These are phyloP conservation scores for Mycena amicta DNA, from an alignment of 768 basidiomycete species.

Conservation along the genomic window DNA sequence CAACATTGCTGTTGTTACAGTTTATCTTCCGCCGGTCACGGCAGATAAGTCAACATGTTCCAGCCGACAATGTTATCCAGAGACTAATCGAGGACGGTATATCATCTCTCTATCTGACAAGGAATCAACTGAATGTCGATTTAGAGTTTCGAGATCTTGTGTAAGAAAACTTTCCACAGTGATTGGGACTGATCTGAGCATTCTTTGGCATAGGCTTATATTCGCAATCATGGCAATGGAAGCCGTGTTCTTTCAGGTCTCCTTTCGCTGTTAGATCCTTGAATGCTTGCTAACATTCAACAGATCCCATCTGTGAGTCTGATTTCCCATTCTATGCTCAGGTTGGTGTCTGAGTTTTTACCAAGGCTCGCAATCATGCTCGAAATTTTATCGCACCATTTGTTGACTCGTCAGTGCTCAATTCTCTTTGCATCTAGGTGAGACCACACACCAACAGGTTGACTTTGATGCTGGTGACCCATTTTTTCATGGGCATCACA, in stretches of 20 bases:
- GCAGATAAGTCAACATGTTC: no score
- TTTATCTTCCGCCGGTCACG: no score
- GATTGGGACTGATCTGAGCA: background rate
- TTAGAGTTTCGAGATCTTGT: no score
- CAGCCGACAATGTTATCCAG: no score
- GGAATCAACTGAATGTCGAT: background rate
- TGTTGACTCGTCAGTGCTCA: conserved; percentile 6
- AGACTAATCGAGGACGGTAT: background rate
- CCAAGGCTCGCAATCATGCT: conserved; percentile 1
- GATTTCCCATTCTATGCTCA: background rate
- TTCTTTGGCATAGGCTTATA: background rate
- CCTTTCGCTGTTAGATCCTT: background rate
- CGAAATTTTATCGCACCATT: conserved; percentile 6
- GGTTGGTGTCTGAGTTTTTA: background rate
- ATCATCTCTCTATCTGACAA: background rate
- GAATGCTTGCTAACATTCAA: background rate
- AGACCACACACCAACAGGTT: no score
- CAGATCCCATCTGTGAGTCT: no score
- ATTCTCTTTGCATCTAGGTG: no score
- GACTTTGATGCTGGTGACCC: no score
- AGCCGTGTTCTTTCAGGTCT: conserved; percentile 7
- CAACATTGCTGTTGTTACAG: background rate
- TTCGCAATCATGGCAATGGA: conserved; percentile 11
- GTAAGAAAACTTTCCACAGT: no score
- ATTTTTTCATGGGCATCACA: no score